phyloP scores from a whole-genome alignment of 768 basidiomycete genomes.

The Inosperma sp. region DNA sequence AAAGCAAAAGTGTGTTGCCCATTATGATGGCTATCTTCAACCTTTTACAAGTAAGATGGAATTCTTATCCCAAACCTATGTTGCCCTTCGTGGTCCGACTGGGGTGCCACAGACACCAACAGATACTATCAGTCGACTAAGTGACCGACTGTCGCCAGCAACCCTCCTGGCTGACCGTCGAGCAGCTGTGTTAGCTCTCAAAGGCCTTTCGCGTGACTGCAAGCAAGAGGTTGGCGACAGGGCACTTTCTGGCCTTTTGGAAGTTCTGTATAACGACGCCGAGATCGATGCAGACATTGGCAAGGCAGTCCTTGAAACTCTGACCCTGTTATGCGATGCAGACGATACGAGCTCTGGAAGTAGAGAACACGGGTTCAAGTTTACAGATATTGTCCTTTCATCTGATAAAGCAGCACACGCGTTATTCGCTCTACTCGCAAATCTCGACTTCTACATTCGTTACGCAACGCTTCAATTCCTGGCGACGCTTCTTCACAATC shows the following conservation, averaged over 20 bases:
- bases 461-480: constrained; percentile 82
- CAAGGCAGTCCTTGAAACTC: constrained; percentile 88
- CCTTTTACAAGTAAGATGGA: constrained; percentile 48
- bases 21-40: no score
- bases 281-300: constrained; percentile 89
- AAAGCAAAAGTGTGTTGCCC: no score
- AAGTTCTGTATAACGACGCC: constrained; percentile 82
- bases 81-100: constrained; percentile 77
- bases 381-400: constrained; percentile 76
- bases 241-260: constrained; percentile 72
- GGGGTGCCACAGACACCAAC: constrained; percentile 78
- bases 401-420: constrained; percentile 69
- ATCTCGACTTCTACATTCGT: constrained; percentile 79
- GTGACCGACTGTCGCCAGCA: constrained; percentile 86
- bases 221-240: constrained; percentile 81
- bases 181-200: constrained; percentile 89
- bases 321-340: constrained; percentile 79
- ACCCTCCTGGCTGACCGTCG: constrained; percentile 87
- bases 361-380: constrained; percentile 76
- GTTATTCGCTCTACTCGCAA: constrained; percentile 70
- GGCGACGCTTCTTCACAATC: constrained; percentile 72
- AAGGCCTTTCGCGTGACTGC: constrained; percentile 88
- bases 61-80: constrained; percentile 81
- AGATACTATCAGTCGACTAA: constrained; percentile 84
- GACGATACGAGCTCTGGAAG: constrained; percentile 44